Percentiles rank a stretch among this genome's conserved stretches.
Evolutionary conservation across 148 eudicot species (phyloP).

Genomic region (Nepenthes mirabilis): DNA sequence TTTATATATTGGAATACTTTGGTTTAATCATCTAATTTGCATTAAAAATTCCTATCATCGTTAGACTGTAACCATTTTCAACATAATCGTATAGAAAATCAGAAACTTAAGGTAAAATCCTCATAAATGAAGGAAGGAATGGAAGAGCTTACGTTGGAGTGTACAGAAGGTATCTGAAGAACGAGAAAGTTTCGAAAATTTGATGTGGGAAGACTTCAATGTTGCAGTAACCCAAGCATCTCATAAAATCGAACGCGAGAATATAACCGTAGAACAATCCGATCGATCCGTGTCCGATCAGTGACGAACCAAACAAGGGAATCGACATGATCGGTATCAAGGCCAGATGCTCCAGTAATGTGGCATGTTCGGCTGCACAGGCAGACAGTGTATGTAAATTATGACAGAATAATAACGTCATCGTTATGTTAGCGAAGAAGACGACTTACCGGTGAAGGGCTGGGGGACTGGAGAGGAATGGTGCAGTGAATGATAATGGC

Average conservation of each 20-base stretch:
- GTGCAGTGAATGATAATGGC: conserved; percentile 54
- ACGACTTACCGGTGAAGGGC: conserved; percentile 47
- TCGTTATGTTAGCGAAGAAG: background rate
- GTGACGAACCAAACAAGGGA: conserved; percentile 41
- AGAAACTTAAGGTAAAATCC: background rate
- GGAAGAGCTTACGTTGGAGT: conserved; percentile 70
- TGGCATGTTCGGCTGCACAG: conserved; percentile 60
- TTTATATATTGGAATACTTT: no score
- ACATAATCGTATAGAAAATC: background rate
- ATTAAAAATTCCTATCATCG: background rate
- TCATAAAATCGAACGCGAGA: conserved; percentile 58
- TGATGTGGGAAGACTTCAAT: conserved; percentile 58
- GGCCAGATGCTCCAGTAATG: conserved; percentile 55
- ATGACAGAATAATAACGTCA: background rate
- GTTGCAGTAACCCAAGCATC: conserved; percentile 66
- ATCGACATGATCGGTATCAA: conserved; percentile 34
- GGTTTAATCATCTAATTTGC: no score
- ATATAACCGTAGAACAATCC: conserved; percentile 49
- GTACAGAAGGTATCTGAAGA: conserved; percentile 46
- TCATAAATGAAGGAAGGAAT: background rate
- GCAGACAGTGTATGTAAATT: background rate
- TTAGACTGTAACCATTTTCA: background rate
- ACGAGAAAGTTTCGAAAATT: conserved; percentile 45
- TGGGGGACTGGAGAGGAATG: conserved; percentile 62
- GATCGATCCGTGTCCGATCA: conserved; percentile 48